Base-by-base conservation (phyloP, 2,329 filamentous ascomycete genomes). In the Chaetoscypha palmicola region DNA sequence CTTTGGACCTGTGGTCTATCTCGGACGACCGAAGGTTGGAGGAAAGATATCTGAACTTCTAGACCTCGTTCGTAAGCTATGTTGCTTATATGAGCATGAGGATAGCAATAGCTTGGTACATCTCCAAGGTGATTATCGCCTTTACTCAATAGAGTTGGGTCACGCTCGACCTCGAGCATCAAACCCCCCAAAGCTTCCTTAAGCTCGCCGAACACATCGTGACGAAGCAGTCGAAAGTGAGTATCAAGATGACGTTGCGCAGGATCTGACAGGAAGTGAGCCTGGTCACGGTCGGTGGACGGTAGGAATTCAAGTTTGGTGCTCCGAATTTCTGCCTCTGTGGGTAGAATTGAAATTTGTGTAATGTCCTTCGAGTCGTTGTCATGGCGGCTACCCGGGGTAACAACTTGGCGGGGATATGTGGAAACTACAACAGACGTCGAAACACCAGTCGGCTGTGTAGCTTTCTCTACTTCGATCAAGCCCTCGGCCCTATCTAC, bases 191-290 rank as follows among this genome's bases (percentile, higher is more conserved):
- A 62, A 3, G 73, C 65, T 16, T 65, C 65, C 49, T 76, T 70
- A 2, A 79, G 60, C 42, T 75, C 69, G 0, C 72, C 72, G 2
- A 78, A 62, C 0, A 69, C 74, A 49, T 79, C 74, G 72, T 63
- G 59, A 2, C 61, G 49, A 36, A 63, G 49, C 11, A 60, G 42
- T 2, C 56, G 50, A 33, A 61, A 61, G 2, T 58, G 55, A 17
- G 56, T 57, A 30, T 60, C 52, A 23, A 62, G 50, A 30, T 57
- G 53, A 4, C 53, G 48, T 21, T 43, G 47, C 2, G 46, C 49
- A 39, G 41, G 44, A 36, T 53, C 64, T 1, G 69, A 67, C 2
- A 59, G 52, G 12, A 66, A 56, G 49, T 74, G 67, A 45, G 64
- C 66, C 7, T 61, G 58, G 0, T 58, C 54, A 2, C 66, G 53